A percentile compares a stretch with the other conserved stretches of the same genome.
Evolutionary conservation across 2,329 filamentous ascomycete species (phyloP).

Genomic region (Phaeosphaeriaceae sp.): DNA sequence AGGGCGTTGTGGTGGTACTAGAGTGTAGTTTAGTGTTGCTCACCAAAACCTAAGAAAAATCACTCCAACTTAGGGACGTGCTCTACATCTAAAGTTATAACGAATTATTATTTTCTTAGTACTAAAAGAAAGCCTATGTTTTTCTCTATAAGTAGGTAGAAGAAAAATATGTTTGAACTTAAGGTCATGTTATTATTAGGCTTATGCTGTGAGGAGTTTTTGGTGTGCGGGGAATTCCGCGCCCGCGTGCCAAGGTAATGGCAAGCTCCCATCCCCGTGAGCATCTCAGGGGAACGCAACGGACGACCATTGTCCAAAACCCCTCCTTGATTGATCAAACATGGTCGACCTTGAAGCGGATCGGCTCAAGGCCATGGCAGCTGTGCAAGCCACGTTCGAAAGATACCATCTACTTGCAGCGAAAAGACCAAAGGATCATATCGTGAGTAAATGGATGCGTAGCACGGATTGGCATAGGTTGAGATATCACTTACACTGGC

Average conservation of each 20-base stretch:
- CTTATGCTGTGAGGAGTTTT: too few relatives aligned
- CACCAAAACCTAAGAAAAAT: too few relatives aligned
- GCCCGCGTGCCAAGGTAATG: constrained; percentile 23
- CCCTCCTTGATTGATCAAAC: not conserved
- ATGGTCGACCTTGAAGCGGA: constrained; percentile 34
- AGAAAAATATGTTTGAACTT: too few relatives aligned
- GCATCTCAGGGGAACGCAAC: not conserved
- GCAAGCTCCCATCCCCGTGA: not conserved
- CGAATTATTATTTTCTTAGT: too few relatives aligned
- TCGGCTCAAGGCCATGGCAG: constrained; percentile 43
- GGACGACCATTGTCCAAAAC: not conserved
- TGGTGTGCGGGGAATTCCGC: too few relatives aligned
- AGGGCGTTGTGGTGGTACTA: too few relatives aligned
- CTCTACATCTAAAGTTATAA: too few relatives aligned
- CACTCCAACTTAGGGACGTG: too few relatives aligned
- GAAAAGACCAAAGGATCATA: constrained; percentile 38
- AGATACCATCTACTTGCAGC: constrained; percentile 43
- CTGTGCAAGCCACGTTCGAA: constrained; percentile 47
- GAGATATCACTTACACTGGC: constrained; percentile 3
- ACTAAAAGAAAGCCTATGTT: too few relatives aligned
- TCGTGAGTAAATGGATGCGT: constrained; percentile 26
- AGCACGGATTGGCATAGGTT: not conserved
- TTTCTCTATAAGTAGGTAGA: too few relatives aligned
- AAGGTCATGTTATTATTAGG: too few relatives aligned
- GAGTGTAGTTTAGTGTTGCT: too few relatives aligned